Evolutionary conservation across 257 asterid species (phyloP).

Genomic region (Fraxinus anomala): DNA sequence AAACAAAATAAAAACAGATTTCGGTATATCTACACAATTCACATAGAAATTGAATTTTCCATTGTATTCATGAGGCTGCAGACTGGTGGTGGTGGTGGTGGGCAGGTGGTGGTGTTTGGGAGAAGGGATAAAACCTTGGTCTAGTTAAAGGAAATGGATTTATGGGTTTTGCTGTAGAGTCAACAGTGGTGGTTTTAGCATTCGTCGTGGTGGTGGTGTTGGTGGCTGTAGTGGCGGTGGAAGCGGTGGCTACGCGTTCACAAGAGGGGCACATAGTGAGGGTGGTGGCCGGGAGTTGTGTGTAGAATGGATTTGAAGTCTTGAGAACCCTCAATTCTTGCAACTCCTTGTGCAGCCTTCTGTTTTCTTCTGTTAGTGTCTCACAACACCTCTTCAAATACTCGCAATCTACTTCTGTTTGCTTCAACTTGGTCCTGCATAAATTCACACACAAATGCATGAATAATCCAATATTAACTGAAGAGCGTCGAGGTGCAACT

Average conservation of each 20-base stretch:
- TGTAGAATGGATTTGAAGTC: constrained; percentile 63
- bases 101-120: constrained; percentile 28
- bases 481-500: too few relatives aligned
- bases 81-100: constrained; percentile 48
- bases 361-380: constrained; percentile 68
- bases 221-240: constrained; percentile 18
- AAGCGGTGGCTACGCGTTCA: constrained; percentile 65
- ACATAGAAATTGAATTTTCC: constrained; percentile 7
- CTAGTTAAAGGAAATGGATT: constrained; percentile 44
- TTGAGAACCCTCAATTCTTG: constrained; percentile 76
- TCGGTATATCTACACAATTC: constrained; percentile 35
- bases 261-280: constrained; percentile 94
- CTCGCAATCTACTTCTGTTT: constrained; percentile 89
- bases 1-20: constrained; percentile 2
- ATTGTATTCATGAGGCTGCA: constrained; percentile 39
- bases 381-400: constrained; percentile 82
- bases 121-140: constrained; percentile 64
- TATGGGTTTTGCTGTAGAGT: constrained; percentile 34
- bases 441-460: not conserved
- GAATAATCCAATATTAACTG: too few relatives aligned
- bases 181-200: not conserved
- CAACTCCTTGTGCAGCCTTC: constrained; percentile 69
- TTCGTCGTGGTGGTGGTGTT: not conserved
- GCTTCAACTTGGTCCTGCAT: constrained; percentile 79
- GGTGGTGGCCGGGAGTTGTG: constrained; percentile 81